Evolutionary conservation across 768 basidiomycete species (phyloP), one percentile per base, ranked within the genome.

Genomic region (Neoboletus magnificus): DNA sequence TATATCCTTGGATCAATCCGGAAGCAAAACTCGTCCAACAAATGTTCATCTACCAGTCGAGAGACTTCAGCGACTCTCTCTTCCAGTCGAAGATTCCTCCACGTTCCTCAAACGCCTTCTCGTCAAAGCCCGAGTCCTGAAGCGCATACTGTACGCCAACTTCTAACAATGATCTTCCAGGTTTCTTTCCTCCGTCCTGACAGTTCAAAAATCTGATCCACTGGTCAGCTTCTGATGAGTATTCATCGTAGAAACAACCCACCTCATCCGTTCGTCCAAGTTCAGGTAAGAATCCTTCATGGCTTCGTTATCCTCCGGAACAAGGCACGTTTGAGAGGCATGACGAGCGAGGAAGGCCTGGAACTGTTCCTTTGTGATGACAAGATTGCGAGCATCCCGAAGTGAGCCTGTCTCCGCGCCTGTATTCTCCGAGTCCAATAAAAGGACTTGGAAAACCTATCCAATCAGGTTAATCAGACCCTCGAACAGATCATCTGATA

Each of bases 251-350:
- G 23, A 18, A 29, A 15, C 3, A 5, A 55, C 62, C 8, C 39
- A 69, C 76, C 76, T 62, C 76, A 76, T 75, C 9, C 67, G 46
- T 58, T 76, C 75, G 41, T 76, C 76, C 32, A 77, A 49, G 37
- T 69, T 67, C 5, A 76, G 56, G 49, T 76, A 77, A 2, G 74
- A 76, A 44, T 76, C 73, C 25, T 65, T 72, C 75, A 76, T 76
- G 2, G 68, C 50, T 11, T 75, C 68, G 48, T 76, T 76, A 43
- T 67, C 63, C 57, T 77, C 75, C 0, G 75, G 71, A 9, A 76
- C 73, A 12, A 77, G 65, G 32, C 57, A 68, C 22, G 55, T 47
- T 47, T 74, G 71, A 0, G 55, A 48, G 3, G 57, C 54, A 48
- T 77, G 75, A 15, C 73, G 62, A n/a, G 68, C 65, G 7, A 76